Conservation (phyloP, 2,329 filamentous ascomycete genomes). For the Botryotinia globosa region DNA sequence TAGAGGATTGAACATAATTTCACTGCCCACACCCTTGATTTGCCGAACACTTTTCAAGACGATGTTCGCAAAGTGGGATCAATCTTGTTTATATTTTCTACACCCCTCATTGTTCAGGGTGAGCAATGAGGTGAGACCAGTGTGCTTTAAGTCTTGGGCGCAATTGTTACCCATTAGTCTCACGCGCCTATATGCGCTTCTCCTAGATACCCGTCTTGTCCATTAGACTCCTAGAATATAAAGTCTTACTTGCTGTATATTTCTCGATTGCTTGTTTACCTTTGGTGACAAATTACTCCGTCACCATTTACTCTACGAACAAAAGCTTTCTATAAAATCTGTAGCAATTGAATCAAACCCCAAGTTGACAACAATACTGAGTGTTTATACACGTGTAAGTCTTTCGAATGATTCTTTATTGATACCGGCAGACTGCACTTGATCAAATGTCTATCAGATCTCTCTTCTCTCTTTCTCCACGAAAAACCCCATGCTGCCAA, state of each 20-base stretch:
- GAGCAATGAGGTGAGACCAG: background rate
- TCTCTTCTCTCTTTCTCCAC: slow-evolving; percentile 1
- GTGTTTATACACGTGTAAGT: background rate
- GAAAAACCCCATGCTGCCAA: slow-evolving; percentile 3
- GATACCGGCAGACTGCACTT: background rate
- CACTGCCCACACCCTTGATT: too few relatives aligned
- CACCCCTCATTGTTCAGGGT: background rate
- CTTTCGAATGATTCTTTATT: background rate
- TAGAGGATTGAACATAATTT: background rate
- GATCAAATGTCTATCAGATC: background rate
- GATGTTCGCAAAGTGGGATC: background rate
- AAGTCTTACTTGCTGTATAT: background rate
- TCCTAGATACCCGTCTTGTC: background rate
- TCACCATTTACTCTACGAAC: background rate
- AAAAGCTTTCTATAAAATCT: background rate
- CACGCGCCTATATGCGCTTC: background rate
- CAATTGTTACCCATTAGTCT: background rate
- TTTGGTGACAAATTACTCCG: background rate
- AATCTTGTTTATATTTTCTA: background rate
- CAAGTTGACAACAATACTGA: background rate
- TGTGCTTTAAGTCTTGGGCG: too few relatives aligned
- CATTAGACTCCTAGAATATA: background rate
- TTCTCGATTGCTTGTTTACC: background rate
- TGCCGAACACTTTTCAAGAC: background rate
- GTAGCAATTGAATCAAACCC: background rate